A percentile compares a stretch with the other conserved stretches of the same genome.
phyloP scores from a whole-genome alignment of 169 alveolate genomes.

The Plasmodium gonderi region DNA sequence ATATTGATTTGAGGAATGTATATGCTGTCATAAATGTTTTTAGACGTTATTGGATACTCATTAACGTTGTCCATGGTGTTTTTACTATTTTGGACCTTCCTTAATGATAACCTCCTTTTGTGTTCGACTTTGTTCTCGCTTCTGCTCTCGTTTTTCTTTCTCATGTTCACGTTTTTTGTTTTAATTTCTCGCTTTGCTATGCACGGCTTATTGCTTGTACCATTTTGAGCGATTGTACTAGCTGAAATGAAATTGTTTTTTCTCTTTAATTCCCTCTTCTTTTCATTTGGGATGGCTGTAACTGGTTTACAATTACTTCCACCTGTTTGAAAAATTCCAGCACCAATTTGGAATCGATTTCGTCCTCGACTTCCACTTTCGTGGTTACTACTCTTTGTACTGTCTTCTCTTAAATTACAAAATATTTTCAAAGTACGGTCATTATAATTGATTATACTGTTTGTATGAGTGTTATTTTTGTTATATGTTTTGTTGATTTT shows the following conservation, averaged over 20 bases:
- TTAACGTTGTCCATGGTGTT: slow-evolving; percentile 10
- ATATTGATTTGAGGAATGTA: slow-evolving; percentile 73
- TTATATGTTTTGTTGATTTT: neutral
- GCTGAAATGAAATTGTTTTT: neutral
- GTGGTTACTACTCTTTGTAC: slow-evolving; percentile 2
- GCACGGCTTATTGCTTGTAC: neutral
- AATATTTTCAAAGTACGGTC: slow-evolving; percentile 22
- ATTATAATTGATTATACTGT: slow-evolving; percentile 43
- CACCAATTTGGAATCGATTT: neutral
- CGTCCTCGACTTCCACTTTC: neutral
- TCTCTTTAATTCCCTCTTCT: neutral
- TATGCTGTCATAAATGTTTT: slow-evolving; percentile 72
- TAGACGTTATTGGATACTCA: slow-evolving; percentile 70
- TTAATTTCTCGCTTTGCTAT: neutral
- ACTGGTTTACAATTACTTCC: neutral
- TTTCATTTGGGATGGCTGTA: neutral
- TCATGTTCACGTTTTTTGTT: slow-evolving; percentile 5
- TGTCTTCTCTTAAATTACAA: slow-evolving; percentile 26
- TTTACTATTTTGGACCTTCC: neutral
- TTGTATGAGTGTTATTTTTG: slow-evolving; percentile 14
- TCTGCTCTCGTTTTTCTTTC: neutral
- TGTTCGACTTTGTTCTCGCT: too few relatives aligned
- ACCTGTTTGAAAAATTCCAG: neutral
- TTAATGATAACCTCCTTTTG: slow-evolving; percentile 14
- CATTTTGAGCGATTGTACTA: neutral